Percentiles rank a stretch among this genome's conserved stretches.
phyloP scores from a whole-genome alignment of 331 rosid genomes.

The Telfairia occidentalis region DNA sequence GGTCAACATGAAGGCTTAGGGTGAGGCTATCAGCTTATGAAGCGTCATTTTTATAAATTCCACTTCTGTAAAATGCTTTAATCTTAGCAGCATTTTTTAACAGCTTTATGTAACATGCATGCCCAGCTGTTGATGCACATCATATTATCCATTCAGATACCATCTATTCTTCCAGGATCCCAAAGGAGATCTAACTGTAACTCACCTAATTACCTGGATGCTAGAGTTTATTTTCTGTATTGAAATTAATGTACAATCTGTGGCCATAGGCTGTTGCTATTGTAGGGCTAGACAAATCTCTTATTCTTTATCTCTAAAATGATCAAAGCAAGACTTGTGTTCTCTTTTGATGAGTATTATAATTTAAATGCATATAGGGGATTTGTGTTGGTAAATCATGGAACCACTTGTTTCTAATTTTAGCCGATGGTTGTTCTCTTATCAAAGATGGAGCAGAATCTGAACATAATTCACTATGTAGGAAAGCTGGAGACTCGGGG shows the following conservation, averaged over 20 bases:
- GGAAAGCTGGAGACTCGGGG: slow-evolving; percentile 70
- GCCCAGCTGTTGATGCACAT: not conserved
- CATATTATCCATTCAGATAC: not conserved
- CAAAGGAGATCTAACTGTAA: not conserved
- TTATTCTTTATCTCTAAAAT: not conserved
- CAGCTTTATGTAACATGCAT: not conserved
- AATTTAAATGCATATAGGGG: not conserved
- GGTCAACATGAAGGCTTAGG: slow-evolving; percentile 96
- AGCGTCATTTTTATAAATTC: not conserved
- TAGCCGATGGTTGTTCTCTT: not conserved
- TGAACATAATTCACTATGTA: slow-evolving; percentile 19
- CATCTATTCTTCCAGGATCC: not conserved
- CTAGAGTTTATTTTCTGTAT: not conserved
- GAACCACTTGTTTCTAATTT: not conserved
- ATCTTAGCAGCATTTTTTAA: not conserved
- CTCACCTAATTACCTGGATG: not conserved
- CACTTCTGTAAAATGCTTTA: not conserved
- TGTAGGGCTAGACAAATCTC: not conserved
- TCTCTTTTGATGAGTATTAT: not conserved
- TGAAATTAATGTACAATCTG: not conserved
- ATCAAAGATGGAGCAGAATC: not conserved
- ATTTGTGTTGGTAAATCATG: not conserved
- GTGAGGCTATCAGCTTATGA: slow-evolving; percentile 31
- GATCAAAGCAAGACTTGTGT: not conserved
- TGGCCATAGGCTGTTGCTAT: not conserved